Evolutionary conservation across 2,329 filamentous ascomycete species (phyloP).

Genomic region (Xylariaceae sp.): DNA sequence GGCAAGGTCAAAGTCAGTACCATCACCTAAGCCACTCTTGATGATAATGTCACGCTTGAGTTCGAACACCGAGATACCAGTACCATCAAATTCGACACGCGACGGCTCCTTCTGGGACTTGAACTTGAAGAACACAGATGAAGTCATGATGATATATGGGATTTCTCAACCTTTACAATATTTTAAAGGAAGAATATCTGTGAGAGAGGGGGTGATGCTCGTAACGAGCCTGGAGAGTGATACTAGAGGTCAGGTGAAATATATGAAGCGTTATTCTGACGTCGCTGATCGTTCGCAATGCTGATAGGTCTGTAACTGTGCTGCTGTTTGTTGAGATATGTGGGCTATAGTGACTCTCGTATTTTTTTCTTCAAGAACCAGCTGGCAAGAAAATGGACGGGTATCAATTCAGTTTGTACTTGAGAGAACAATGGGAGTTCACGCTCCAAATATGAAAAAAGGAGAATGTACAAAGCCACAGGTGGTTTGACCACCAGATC

Average conservation of each 20-base stretch:
- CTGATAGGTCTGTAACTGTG: slow-evolving; percentile 26
- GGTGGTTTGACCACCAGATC: slow-evolving; percentile 34
- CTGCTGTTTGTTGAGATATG: slow-evolving; percentile 23
- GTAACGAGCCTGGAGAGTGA: neutral
- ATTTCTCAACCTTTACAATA: slow-evolving; percentile 25
- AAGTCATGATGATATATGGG: slow-evolving; percentile 69
- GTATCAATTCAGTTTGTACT: slow-evolving; percentile 43
- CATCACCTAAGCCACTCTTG: slow-evolving; percentile 90
- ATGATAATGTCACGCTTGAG: slow-evolving; percentile 98
- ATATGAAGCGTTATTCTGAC: slow-evolving; percentile 24
- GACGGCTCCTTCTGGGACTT: slow-evolving; percentile 97
- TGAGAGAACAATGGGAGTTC: slow-evolving; percentile 37
- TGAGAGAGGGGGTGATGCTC: neutral
- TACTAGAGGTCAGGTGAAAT: slow-evolving; percentile 18
- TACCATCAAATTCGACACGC: slow-evolving; percentile 94
- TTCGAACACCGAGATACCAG: slow-evolving; percentile 96
- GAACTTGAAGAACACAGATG: slow-evolving; percentile 99
- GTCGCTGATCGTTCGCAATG: slow-evolving; percentile 20
- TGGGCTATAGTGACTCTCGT: slow-evolving; percentile 26
- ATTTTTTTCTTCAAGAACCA: slow-evolving; percentile 34
- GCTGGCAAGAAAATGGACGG: slow-evolving; percentile 38
- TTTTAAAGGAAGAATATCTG: slow-evolving; percentile 13
- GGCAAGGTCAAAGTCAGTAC: slow-evolving; percentile 92
- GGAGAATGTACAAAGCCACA: slow-evolving; percentile 40
- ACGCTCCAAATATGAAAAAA: slow-evolving; percentile 33